Conservation (phyloP, 2,329 filamentous ascomycete species). For the Xylaria sp. region DNA sequence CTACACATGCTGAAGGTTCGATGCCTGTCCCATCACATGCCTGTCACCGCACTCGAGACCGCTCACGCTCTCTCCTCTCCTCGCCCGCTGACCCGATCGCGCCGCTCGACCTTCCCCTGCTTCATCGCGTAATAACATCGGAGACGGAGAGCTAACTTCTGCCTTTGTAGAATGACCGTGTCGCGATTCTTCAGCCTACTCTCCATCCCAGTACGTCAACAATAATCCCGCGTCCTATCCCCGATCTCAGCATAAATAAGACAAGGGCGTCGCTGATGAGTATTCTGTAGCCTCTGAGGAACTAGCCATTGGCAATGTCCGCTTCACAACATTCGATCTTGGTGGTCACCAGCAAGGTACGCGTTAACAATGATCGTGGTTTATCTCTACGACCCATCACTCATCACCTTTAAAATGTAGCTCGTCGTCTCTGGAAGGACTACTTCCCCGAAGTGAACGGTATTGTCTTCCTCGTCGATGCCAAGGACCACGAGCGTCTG, state of each 20-base stretch:
- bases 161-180: constrained; percentile 70
- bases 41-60: not conserved
- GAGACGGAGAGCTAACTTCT: constrained; percentile 6
- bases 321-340: constrained; percentile 91
- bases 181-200: constrained; percentile 84
- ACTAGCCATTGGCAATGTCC: constrained; percentile 85
- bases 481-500: constrained; percentile 94
- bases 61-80: not conserved
- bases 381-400: not conserved
- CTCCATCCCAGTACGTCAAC: constrained; percentile 74
- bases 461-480: constrained; percentile 96
- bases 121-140: not conserved
- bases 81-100: constrained; percentile 5
- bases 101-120: constrained; percentile 2
- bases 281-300: constrained; percentile 69
- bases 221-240: constrained; percentile 7
- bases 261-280: constrained; percentile 26
- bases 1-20: constrained; percentile 91
- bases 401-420: constrained; percentile 39
- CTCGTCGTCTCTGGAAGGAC: constrained; percentile 90
- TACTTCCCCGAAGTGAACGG: constrained; percentile 96
- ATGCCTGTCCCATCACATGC: constrained; percentile 17
- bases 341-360: constrained; percentile 88
- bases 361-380: constrained; percentile 11
- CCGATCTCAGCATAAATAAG: constrained; percentile 13